Conservation (phyloP, 2,329 filamentous ascomycete species). For the Hymenoscyphus fraxineus region DNA sequence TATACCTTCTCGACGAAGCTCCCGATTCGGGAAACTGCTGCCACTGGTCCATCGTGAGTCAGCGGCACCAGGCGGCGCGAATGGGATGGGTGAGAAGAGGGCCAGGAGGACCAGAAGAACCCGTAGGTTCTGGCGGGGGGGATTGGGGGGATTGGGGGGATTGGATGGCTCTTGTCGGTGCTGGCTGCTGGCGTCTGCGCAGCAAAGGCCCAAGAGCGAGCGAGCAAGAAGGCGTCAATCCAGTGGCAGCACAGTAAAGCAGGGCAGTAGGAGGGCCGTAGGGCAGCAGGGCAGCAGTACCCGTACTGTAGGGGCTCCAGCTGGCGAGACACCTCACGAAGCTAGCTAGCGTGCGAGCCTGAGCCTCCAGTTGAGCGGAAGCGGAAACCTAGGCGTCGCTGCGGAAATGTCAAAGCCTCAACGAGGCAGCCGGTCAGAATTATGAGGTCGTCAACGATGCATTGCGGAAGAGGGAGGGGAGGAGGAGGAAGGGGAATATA, state of each 20-base stretch:
- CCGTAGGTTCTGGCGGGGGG: neutral
- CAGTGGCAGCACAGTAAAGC: neutral
- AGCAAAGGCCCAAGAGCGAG: constrained; percentile 1
- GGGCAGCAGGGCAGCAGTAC: neutral
- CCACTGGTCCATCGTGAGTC: constrained; percentile 57
- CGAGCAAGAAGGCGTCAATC: neutral
- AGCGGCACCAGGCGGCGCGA: neutral
- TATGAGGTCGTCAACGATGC: constrained; percentile 31
- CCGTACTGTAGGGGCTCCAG: neutral
- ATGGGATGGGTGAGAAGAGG: constrained; percentile 2
- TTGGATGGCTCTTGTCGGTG: neutral
- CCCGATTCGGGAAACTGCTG: constrained; percentile 59
- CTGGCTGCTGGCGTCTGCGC: constrained; percentile 7
- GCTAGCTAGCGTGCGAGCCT: neutral
- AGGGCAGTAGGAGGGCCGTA: neutral
- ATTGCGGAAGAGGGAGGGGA: constrained; percentile 19
- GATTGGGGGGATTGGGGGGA: no score
- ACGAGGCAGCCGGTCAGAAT: constrained; percentile 31
- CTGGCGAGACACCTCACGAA: constrained; percentile 10
- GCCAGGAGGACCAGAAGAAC: constrained; percentile 4
- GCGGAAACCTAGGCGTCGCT: constrained; percentile 29
- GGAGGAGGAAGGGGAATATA: neutral
- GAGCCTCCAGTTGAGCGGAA: constrained; percentile 17
- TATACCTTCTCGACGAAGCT: constrained; percentile 54
- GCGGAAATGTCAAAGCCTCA: constrained; percentile 21